A percentile compares a stretch with the other conserved stretches of the same genome.
Evolutionary conservation across 192 early-diverging fungal species (phyloP).

Genomic region (Coemansia asiatica): DNA sequence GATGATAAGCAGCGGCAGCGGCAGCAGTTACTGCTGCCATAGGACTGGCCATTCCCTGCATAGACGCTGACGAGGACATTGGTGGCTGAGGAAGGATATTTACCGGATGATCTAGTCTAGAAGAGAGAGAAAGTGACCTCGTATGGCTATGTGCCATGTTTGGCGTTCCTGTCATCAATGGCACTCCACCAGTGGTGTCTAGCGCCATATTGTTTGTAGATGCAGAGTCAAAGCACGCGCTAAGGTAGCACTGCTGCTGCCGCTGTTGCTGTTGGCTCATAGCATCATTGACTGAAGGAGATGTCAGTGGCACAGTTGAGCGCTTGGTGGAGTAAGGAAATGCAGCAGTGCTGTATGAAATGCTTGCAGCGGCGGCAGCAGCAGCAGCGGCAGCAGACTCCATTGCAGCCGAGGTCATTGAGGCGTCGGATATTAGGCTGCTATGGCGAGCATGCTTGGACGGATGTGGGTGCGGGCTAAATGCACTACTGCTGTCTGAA

Average conservation of each 20-base stretch:
- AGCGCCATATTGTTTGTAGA: conserved; percentile 14
- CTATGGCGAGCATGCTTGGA: conserved; percentile 38
- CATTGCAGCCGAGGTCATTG: conserved; percentile 3
- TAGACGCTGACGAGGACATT: not conserved
- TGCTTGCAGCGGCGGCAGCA: conserved; percentile 23
- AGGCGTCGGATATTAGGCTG: conserved; percentile 16
- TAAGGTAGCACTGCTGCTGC: conserved; percentile 11
- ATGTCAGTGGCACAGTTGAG: not conserved
- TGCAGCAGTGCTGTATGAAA: conserved; percentile 20
- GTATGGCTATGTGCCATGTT: conserved; percentile 7
- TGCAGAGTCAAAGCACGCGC: conserved; percentile 18
- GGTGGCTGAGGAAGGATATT: not conserved
- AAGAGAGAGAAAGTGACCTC: conserved; percentile 5
- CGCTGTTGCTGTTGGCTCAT: conserved; percentile 13
- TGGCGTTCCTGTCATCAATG: conserved; percentile 4
- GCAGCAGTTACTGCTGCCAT: conserved; percentile 11
- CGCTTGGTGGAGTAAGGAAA: conserved; percentile 23
- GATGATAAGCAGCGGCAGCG: conserved; percentile 11
- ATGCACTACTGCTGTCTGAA: conserved; percentile 8
- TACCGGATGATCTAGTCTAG: not conserved
- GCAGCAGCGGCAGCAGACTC: conserved; percentile 33
- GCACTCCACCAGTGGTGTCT: not conserved
- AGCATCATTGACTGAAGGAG: not conserved
- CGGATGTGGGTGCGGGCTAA: conserved; percentile 10
- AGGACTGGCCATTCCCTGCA: conserved; percentile 15